Base-by-base conservation (phyloP, 1,284 basidiomycete species). In the Phellopilus nigrolimitatus region DNA sequence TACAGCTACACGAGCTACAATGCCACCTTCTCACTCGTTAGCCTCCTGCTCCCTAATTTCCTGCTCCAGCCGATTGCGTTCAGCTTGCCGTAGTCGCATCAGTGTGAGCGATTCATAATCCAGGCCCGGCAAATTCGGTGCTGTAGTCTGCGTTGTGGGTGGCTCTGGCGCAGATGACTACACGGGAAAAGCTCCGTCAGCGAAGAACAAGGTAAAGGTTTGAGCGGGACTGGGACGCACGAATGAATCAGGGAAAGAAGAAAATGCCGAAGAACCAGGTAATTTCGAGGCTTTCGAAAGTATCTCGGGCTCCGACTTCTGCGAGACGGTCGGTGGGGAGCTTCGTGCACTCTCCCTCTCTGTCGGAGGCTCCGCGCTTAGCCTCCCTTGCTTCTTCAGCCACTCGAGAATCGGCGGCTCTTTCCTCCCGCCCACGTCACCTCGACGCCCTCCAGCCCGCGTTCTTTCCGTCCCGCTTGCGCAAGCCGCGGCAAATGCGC, bases 51-150 rank as follows among this genome's bases (percentile, higher is more conserved):
- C 84, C 21, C 48, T 31, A 19, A 58, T 58, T 66, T 92, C 85
- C 56, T 79, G 74, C 60, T 89, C 90, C 25, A 92, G 62, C 40
- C 84, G 71, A 56, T 84, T 86, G 30, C 84, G 74, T 62, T 90
- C 88, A 3, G 88, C 82, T 63, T 92, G 88, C 28, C 90, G 75
- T 67, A 93, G 75, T 4, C 86, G 78, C 72, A 93, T 79, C 36
- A 94, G 71, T 1, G 89, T 92, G 49, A 91, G 66, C 12, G 85
- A 83, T 66, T 93, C 91, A 51, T 84, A 91, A 60, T 92, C 86
- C 17, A 86, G 61, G 0, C 78, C 80, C 2, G 70, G 59, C 6
- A 65, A 59, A 5, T 61, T 61, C 3, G 57, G 49, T 0, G 66
- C 42, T 39, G 62, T 54, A n/a, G 57, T 54, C 15, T 64, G 59